These are phyloP conservation scores for Volvariella volvacea DNA, from an alignment of 1,284 basidiomycete species.

Conservation along the genomic window DNA sequence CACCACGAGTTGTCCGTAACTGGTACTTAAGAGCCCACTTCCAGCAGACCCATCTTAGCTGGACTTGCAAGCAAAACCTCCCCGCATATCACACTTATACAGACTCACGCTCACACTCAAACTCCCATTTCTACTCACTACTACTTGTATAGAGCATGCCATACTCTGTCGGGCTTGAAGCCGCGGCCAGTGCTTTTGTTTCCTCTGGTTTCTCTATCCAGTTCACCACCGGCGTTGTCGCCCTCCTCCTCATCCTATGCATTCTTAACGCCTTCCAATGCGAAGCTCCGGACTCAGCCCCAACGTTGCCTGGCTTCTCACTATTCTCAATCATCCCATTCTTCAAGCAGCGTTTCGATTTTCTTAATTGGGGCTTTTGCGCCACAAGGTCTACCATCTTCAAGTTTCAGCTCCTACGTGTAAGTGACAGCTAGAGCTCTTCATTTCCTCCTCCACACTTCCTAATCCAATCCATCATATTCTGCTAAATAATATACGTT, in stretches of 20 bases:
- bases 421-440: constrained; percentile 27
- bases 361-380: constrained; percentile 62
- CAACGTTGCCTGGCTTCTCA: constrained; percentile 46
- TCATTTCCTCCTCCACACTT: constrained; percentile 4
- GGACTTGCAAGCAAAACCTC: too few species aligned
- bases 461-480: constrained; percentile 1
- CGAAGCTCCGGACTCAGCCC: constrained; percentile 40
- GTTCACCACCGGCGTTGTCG: constrained; percentile 46
- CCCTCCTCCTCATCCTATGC: constrained; percentile 44
- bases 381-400: constrained; percentile 57
- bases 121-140: constrained; percentile 9
- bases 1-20: too few species aligned
- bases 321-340: constrained; percentile 55
- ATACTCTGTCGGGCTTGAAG: constrained; percentile 53
- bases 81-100: too few species aligned
- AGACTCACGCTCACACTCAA: constrained; percentile 11
- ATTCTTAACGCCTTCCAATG: constrained; percentile 36
- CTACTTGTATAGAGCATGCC: constrained; percentile 26
- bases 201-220: constrained; percentile 47
- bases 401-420: constrained; percentile 58
- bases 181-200: constrained; percentile 50
- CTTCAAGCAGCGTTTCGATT: constrained; percentile 62
- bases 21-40: too few species aligned
- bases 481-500: background rate
- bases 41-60: too few species aligned